Evolutionary conservation across 257 asterid species (phyloP).

Genomic region (Solanum virginianum): DNA sequence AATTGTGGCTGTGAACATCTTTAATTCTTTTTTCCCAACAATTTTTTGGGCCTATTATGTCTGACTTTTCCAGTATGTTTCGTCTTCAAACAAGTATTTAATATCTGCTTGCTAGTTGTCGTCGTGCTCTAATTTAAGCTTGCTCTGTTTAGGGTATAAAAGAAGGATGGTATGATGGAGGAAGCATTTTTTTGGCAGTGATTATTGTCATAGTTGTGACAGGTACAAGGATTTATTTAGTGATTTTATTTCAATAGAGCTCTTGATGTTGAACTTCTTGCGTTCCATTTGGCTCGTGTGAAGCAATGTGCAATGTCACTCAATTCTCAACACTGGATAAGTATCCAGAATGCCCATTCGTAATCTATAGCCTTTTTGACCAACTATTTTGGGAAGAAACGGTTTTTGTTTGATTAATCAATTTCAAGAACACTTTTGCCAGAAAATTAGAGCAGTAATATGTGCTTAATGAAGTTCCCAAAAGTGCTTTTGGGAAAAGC

Average conservation of each 20-base stretch:
- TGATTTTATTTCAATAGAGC: not conserved
- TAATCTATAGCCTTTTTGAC: not conserved
- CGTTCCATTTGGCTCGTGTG: not conserved
- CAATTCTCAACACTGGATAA: not conserved
- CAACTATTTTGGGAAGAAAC: not conserved
- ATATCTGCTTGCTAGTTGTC: not conserved
- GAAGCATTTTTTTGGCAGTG: slow-evolving; percentile 92
- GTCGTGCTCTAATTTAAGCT: not conserved
- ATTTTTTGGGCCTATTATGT: not conserved
- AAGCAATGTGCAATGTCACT: not conserved
- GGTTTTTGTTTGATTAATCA: not conserved
- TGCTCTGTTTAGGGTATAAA: slow-evolving; percentile 55
- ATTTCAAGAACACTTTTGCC: not conserved
- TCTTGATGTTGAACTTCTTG: not conserved
- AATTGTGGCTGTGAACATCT: not conserved
- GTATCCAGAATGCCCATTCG: not conserved
- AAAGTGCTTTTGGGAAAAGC: not conserved
- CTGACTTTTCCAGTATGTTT: not conserved
- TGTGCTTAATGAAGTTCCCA: not conserved
- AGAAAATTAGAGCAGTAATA: not conserved
- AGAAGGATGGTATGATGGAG: slow-evolving; percentile 99
- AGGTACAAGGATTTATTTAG: slow-evolving; percentile 23
- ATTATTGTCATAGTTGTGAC: slow-evolving; percentile 73
- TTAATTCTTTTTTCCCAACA: not conserved
- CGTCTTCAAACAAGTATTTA: not conserved